Evolutionary conservation across 257 asterid species (phyloP).

Genomic region (Capsicum pubescens): DNA sequence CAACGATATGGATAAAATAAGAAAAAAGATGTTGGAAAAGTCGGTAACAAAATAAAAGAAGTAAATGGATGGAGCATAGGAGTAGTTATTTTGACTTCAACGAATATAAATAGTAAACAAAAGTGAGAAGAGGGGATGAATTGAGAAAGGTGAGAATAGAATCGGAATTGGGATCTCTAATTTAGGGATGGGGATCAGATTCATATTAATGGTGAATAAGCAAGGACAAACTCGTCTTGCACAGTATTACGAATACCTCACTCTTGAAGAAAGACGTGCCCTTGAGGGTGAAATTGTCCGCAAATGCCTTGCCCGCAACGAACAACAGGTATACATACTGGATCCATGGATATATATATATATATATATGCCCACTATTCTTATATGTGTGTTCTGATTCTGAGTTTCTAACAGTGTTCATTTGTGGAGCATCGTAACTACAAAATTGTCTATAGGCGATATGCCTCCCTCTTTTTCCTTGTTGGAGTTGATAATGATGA

Average conservation of each 20-base stretch:
- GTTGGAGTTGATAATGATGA: conserved; percentile 99
- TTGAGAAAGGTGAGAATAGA: no score
- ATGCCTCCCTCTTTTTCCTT: conserved; percentile 90
- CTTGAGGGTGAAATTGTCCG: conserved; percentile 99
- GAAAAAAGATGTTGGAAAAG: no score
- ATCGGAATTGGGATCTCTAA: no score
- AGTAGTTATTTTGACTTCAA: no score
- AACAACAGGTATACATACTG: not conserved
- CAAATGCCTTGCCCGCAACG: conserved; percentile 86
- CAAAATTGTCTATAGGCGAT: conserved; percentile 88
- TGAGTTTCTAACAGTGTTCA: conserved; percentile 68
- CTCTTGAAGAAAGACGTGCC: conserved; percentile 90
- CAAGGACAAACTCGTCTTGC: conserved; percentile 99
- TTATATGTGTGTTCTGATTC: not conserved
- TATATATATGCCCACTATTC: no score
- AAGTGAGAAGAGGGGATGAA: no score
- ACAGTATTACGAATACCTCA: conserved; percentile 91
- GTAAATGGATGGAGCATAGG: no score
- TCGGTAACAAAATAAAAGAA: no score
- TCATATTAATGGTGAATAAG: conserved; percentile 96
- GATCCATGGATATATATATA: no score
- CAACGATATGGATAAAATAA: no score
- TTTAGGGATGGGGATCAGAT: conserved; percentile 75
- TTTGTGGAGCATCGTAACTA: conserved; percentile 97
- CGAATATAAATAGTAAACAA: no score